Conservation (phyloP, 176 grass and related monocot genomes). For the Musa itinerans region DNA sequence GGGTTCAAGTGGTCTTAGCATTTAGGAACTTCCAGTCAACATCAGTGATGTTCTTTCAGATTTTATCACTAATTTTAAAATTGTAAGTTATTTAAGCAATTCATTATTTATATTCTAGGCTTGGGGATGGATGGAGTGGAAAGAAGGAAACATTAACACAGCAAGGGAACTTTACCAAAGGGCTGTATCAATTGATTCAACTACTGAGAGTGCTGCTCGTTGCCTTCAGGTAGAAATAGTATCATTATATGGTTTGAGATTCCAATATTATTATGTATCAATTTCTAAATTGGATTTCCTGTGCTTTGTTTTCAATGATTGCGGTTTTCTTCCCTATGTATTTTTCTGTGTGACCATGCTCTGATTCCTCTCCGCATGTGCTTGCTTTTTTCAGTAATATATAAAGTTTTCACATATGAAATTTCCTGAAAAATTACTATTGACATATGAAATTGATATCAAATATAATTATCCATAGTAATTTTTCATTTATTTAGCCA, state of each 20-base stretch:
- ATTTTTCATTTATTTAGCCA: no score
- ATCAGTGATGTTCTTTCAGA: not conserved
- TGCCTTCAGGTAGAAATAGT: constrained; percentile 68
- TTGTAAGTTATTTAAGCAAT: not conserved
- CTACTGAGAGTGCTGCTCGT: constrained; percentile 78
- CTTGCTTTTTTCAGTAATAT: not conserved
- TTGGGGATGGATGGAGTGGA: constrained; percentile 99
- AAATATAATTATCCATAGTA: not conserved
- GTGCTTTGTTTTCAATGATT: not conserved
- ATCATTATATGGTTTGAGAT: not conserved
- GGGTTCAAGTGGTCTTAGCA: not conserved
- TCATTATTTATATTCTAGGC: constrained; percentile 37
- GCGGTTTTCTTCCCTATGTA: not conserved
- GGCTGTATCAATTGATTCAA: constrained; percentile 80
- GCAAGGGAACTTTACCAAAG: constrained; percentile 83
- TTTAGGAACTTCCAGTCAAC: not conserved
- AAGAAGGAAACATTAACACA: constrained; percentile 76
- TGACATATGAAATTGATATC: not conserved
- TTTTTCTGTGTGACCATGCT: not conserved
- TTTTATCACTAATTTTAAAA: no score
- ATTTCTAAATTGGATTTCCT: not conserved
- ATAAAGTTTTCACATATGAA: not conserved
- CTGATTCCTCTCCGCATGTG: not conserved
- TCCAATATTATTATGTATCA: not conserved
- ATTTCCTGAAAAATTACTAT: no score